Base-by-base conservation (phyloP, 176 grass and related monocot genomes). In the Elaeis guineensis region DNA sequence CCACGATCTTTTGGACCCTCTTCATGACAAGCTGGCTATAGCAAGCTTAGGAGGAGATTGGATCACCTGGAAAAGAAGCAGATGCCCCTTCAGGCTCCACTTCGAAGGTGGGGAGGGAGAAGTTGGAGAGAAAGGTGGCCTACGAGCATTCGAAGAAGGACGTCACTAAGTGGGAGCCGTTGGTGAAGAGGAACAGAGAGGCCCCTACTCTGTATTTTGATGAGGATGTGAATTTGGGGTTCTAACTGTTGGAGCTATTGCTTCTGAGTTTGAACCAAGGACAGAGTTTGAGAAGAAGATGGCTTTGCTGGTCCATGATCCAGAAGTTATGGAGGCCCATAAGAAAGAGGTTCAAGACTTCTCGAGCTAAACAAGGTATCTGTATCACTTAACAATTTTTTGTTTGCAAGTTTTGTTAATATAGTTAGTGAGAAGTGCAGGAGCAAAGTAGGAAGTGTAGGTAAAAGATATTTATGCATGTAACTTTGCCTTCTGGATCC, bases 351-450 rank as follows among this genome's bases (percentile, higher is more conserved):
- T 62, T 84, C 81, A 14, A 97, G 70, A 92, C 80, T 97, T 30
- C 55, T 97, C 26, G 87, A 97, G 78, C 81, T 96, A 60, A 96
- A 96, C 71, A 82, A 88, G 84, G 92, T 96, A 80, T 25, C 19
- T 69, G 25, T 35, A 50, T 58, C 6, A 28, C 20, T 70, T 12
- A 16, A 60, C 28, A 44, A 19, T 4, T 75, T 67, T 18, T 50
- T 44, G 11, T 11, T 44, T 44, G 35, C 35, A 44, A 44, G 35
- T 14, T 44, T 44, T 14, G 35, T 44, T 11, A 8, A 39, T 39
- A 12, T 39, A 12, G 35, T 39, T 39, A 39, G 35, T 12, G 35
- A 39, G 35, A 44, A 44, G 35, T 44, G 35, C 35, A 44, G 35
- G 35, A 44, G 2, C 11, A 12, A 14, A 14, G 7, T 12, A 44